Evolutionary conservation across 1,139 yeast genomes (phyloP), one percentile per base, ranked within the genome.

Genomic region (Taphrina populina): DNA sequence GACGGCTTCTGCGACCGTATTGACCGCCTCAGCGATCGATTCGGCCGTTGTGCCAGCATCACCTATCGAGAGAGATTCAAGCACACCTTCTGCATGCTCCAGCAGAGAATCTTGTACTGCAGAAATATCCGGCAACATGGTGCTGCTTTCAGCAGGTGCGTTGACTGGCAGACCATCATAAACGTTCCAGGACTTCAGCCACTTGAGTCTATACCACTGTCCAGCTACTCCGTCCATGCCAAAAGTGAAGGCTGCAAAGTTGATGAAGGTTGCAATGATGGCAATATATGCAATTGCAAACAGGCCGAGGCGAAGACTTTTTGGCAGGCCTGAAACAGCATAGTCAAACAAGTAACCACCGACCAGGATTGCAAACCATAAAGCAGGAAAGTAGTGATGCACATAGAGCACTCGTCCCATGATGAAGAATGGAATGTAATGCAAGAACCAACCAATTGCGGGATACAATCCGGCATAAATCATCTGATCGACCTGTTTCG

Each of bases 331-430:
- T 30, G 73, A 66, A 34, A 85, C 77, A 64, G 79, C 71, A 58
- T 76, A 76, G 67, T 90, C 96, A 60, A 88, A 73, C 64, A 83
- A 75, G 72, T 84, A 92, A 58, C 83, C 81, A 66, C 85, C 77
- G 27, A 88, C 82, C 63, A 92, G 72, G 77, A 92, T 82, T 59
- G 97, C 97, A 73, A 94, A 92, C 74, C 90, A 92, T 63, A 90
- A 78, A 0, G 98, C 96, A 27, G 99, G 99, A 65, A 88, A 79
- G 71, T 92, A 92, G 72, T 92, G 99, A 71, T 92, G 99, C 43
- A 92, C 92, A 68, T 94, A 92, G 3, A 96, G 88, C 62, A 94
- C 97, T 76, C 99, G 85, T 24, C 95, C 88, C 98, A 92, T 92
- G 62, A 90, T 76, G 52, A 85, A 80, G 70, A 92, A 92, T 40